Evolutionary conservation across 2,329 filamentous ascomycete species (phyloP).

Genomic region (Nannizzia gypsea): DNA sequence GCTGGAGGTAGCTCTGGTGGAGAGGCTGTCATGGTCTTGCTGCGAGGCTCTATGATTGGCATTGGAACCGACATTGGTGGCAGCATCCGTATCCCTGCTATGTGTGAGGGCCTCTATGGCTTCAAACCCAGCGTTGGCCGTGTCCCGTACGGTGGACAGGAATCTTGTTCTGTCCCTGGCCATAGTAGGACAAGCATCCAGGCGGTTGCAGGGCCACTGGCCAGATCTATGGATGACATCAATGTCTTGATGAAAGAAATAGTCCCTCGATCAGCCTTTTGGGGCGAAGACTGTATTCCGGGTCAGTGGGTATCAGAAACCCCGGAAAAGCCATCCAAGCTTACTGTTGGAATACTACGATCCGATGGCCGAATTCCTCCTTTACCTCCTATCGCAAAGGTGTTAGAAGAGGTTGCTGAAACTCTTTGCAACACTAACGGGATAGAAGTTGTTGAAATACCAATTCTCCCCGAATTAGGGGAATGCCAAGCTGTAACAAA

Average conservation of each 20-base stretch:
- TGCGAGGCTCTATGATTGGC: slow-evolving; percentile 48
- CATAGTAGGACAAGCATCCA: slow-evolving; percentile 42
- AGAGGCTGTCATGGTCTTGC: slow-evolving; percentile 48
- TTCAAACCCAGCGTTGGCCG: slow-evolving; percentile 40
- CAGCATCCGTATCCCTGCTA: slow-evolving; percentile 37
- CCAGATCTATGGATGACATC: slow-evolving; percentile 30
- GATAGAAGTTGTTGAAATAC: slow-evolving; percentile 48
- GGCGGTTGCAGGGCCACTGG: slow-evolving; percentile 34
- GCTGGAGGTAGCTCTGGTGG: slow-evolving; percentile 57
- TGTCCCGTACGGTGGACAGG: slow-evolving; percentile 43
- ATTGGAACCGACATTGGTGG: slow-evolving; percentile 51
- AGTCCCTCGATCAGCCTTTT: slow-evolving; percentile 43
- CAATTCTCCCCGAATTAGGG: slow-evolving; percentile 41
- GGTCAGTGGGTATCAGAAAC: slow-evolving; percentile 30
- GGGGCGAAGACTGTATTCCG: slow-evolving; percentile 38
- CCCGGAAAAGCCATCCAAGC: slow-evolving; percentile 20
- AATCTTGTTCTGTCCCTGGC: slow-evolving; percentile 36
- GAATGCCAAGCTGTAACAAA: slow-evolving; percentile 47
- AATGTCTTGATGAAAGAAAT: slow-evolving; percentile 40
- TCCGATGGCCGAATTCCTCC: slow-evolving; percentile 31
- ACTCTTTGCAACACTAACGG: slow-evolving; percentile 27
- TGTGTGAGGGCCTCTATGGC: slow-evolving; percentile 42
- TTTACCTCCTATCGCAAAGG: slow-evolving; percentile 30
- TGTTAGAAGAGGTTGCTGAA: slow-evolving; percentile 30
- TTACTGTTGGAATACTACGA: slow-evolving; percentile 33